Conservation (phyloP, 2,329 filamentous ascomycete genomes). For the Karstenula rhodostoma region DNA sequence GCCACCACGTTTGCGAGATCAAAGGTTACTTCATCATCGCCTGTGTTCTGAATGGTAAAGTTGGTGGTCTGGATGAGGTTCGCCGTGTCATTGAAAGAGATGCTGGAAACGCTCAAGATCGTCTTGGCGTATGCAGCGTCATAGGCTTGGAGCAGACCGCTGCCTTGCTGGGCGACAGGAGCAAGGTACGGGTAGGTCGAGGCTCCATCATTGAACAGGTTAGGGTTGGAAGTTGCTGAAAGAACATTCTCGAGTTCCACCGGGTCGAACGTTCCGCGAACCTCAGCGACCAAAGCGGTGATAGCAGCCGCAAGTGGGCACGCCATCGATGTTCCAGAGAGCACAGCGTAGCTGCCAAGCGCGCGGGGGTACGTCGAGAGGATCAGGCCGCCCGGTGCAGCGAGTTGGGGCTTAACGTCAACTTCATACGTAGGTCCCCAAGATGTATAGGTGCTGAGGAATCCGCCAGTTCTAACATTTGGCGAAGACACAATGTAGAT, state of each 20-base stretch:
- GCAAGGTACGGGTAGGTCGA: conserved; percentile 16
- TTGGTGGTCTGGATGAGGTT: conserved; percentile 27
- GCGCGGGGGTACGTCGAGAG: conserved; percentile 63
- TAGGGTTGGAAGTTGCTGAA: conserved; percentile 22
- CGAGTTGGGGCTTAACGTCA: conserved; percentile 64
- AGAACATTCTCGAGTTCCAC: conserved; percentile 17
- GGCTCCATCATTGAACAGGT: conserved; percentile 17
- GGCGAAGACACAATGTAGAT: background rate
- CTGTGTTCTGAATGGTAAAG: conserved; percentile 27
- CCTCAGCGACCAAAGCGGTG: conserved; percentile 21
- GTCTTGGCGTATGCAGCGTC: conserved; percentile 22
- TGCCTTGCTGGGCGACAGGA: conserved; percentile 25
- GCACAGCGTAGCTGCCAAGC: conserved; percentile 57
- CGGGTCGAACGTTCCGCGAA: conserved; percentile 17
- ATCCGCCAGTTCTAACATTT: conserved; percentile 55
- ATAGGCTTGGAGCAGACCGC: conserved; percentile 22
- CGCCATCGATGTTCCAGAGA: conserved; percentile 66
- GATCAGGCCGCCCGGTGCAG: conserved; percentile 65
- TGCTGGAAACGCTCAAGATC: conserved; percentile 16
- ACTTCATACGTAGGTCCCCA: conserved; percentile 70
- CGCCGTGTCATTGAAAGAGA: conserved; percentile 26
- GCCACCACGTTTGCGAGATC: conserved; percentile 11
- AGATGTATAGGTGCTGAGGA: conserved; percentile 61
- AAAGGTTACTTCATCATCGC: conserved; percentile 16
- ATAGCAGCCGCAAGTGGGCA: conserved; percentile 24